These are phyloP conservation scores for Gossypium longicalyx DNA, from an alignment of 345 rosid species.

Conservation along the genomic window DNA sequence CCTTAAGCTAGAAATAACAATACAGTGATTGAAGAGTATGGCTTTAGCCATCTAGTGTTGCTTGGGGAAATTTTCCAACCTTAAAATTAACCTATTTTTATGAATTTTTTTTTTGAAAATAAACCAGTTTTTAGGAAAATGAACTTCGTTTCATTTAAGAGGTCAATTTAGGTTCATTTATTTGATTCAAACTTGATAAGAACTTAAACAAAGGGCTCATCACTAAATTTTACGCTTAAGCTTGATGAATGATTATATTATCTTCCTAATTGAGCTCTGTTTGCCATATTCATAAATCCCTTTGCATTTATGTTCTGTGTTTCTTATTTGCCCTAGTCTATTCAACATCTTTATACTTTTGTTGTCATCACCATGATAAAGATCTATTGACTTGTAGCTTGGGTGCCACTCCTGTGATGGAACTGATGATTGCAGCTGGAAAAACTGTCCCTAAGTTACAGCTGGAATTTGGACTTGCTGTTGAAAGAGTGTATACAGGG, in stretches of 20 bases:
- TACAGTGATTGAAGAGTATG: background rate
- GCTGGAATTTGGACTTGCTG: constrained; percentile 91
- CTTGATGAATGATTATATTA: background rate
- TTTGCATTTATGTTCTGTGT: background rate
- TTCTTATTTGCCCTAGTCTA: background rate
- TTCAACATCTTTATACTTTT: background rate
- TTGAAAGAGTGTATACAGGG: constrained; percentile 96
- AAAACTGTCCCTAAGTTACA: constrained; percentile 89
- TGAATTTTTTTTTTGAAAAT: too few relatives aligned
- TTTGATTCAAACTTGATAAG: background rate
- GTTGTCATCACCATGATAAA: background rate
- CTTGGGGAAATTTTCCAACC: background rate
- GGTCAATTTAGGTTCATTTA: background rate
- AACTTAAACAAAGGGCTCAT: background rate
- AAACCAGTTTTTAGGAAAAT: background rate
- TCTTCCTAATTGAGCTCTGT: background rate
- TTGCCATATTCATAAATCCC: background rate
- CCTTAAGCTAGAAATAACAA: background rate
- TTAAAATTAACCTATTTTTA: too few relatives aligned
- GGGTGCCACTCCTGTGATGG: constrained; percentile 93
- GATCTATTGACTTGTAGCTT: constrained; percentile 41
- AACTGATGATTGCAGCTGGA: constrained; percentile 89
- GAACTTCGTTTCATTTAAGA: background rate
- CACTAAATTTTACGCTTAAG: background rate
- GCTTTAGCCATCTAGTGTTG: background rate